Evolutionary conservation across 345 rosid species (phyloP), one percentile per base, ranked within the genome.

Genomic region (Hevea brasiliensis): DNA sequence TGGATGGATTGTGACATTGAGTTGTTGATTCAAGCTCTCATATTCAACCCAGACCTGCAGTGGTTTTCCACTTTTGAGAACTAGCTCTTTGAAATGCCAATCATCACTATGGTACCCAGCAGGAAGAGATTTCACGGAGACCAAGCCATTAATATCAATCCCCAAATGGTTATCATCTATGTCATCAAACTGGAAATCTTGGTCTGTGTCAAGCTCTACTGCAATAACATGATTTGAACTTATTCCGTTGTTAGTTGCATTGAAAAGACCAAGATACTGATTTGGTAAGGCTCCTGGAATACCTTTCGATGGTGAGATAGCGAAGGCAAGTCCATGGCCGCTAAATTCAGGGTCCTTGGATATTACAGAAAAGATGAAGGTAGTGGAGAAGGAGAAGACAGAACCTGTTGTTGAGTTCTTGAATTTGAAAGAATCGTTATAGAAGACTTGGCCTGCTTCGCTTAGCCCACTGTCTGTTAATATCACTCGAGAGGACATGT

Each of bases 1-100:
- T 21, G 68, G 68, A 64, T 64, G 68, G n/a, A n/a, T n/a, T n/a
- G n/a, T n/a, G 50, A 65, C 68, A 45, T 65, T 50, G 1, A 50
- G 17, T 17, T 15, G n/a, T 50, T 17, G 55, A 50, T 15, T 50
- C 55, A 17, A 50, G 55, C 55, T 50, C 8, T 17, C 55, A 50
- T 50, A 50, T 50, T 50, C 55, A 14, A 50, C 55, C 55, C 55
- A 50, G 14, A 50, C 55, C 18, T 50, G 55, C n/a, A 50, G 14
- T 50, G 55, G n/a, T 4, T 17, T 50, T 50, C 55, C 55, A 50
- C 21, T 50, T 15, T 17, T 50, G 55, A 50, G 55, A 50, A 14
- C n/a, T 17, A 50, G 6, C 55, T 50, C 7, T 50, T 1, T 50
- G 55, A 50, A 50, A 50, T 6, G n/a, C n/a, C 2, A 14, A 50